Percentiles rank a stretch among this genome's conserved stretches.
These are phyloP conservation scores for Alternaria postmessia DNA, from an alignment of 2,329 filamentous ascomycete genomes.

Conservation along the genomic window DNA sequence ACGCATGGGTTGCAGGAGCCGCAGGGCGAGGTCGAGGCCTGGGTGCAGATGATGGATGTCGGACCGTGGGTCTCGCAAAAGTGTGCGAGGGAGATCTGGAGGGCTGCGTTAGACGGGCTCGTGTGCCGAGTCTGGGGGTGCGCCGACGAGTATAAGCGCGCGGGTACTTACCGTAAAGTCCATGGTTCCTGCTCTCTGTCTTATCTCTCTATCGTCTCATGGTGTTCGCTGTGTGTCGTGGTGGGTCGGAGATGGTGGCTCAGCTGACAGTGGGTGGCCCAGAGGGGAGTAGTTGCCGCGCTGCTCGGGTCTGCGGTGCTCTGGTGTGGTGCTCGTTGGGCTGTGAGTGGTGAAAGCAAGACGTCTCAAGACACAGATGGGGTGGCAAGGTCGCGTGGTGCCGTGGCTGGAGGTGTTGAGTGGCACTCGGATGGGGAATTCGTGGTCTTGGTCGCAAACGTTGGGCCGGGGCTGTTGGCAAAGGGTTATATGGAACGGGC, in stretches of 20 bases:
- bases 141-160: constrained; percentile 23
- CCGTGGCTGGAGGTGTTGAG: constrained; percentile 15
- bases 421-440: constrained; percentile 16
- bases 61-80: constrained; percentile 70
- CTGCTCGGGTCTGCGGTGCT: constrained; percentile 22
- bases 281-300: constrained; percentile 33
- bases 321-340: constrained; percentile 26
- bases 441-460: constrained; percentile 25
- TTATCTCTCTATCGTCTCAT: constrained; percentile 42
- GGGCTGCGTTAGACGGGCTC: constrained; percentile 9
- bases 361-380: constrained; percentile 25
- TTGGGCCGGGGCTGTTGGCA: constrained; percentile 24
- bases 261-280: constrained; percentile 42
- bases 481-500: constrained; percentile 27
- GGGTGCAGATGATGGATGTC: constrained; percentile 68
- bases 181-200: constrained; percentile 43
- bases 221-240: constrained; percentile 31
- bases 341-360: constrained; percentile 38
- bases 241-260: constrained; percentile 41
- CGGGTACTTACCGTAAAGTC: constrained; percentile 51
- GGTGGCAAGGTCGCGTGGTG: constrained; percentile 34
- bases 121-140: neutral
- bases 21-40: constrained; percentile 64
- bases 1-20: constrained; percentile 60
- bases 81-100: constrained; percentile 67